Percentiles rank a stretch among this genome's conserved stretches.
phyloP scores from a whole-genome alignment of 2,329 filamentous ascomycete species.

The Furcasterigmium furcatum region DNA sequence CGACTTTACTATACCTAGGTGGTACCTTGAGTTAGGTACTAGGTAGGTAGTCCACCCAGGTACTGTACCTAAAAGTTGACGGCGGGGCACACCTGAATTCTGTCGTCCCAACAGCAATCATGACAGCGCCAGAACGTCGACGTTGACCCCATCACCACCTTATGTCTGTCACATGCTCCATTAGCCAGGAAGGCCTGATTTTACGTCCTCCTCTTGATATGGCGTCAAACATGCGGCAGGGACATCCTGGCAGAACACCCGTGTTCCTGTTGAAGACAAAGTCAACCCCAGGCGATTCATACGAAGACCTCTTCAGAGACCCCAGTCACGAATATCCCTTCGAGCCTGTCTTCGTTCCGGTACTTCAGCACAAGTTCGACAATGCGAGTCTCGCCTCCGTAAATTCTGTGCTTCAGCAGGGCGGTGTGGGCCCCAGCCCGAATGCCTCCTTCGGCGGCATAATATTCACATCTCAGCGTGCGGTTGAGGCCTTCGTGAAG shows the following conservation, averaged over 20 bases:
- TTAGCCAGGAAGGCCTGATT: no score
- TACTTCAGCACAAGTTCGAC: slow-evolving; percentile 68
- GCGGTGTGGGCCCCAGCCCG: slow-evolving; percentile 31
- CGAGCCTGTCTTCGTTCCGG: slow-evolving; percentile 69
- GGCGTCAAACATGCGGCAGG: no score
- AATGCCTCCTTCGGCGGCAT: slow-evolving; percentile 64
- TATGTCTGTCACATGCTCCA: no score
- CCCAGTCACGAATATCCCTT: slow-evolving; percentile 34
- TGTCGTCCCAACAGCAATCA: no score
- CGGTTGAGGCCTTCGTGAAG: slow-evolving; percentile 72
- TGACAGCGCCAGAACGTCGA: no score
- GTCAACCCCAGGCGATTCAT: slow-evolving; percentile 68
- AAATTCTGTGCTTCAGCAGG: slow-evolving; percentile 41
- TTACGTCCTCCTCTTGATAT: no score
- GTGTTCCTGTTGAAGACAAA: slow-evolving; percentile 76
- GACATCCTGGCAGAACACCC: slow-evolving; percentile 29
- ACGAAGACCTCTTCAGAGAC: slow-evolving; percentile 63
- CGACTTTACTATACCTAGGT: no score
- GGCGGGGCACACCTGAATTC: no score
- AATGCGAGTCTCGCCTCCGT: slow-evolving; percentile 55
- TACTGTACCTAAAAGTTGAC: no score
- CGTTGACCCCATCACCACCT: no score
- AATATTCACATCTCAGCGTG: slow-evolving; percentile 80
- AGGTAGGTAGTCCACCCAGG: no score
- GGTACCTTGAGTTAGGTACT: no score